Conservation (phyloP, 2,329 filamentous ascomycete genomes). For the Colletotrichum theobromicola region DNA sequence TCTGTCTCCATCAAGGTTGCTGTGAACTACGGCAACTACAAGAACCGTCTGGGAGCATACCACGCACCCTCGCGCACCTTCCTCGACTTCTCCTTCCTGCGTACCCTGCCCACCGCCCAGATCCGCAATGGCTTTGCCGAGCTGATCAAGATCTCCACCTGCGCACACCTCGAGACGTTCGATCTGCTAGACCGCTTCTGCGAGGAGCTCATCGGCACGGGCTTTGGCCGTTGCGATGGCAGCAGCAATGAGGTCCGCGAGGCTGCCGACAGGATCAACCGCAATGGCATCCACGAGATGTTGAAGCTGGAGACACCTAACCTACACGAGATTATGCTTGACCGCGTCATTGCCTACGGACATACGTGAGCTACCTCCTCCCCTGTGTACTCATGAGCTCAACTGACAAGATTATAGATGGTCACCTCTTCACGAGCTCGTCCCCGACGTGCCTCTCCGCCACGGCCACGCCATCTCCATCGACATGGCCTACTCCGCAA, state of each 20-base stretch:
- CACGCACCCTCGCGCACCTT: slow-evolving; percentile 76
- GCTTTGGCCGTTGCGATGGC: slow-evolving; percentile 67
- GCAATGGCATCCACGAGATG: slow-evolving; percentile 75
- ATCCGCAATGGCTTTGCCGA: slow-evolving; percentile 78
- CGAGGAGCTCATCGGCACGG: slow-evolving; percentile 68
- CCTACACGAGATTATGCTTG: slow-evolving; percentile 74
- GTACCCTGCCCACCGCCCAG: slow-evolving; percentile 69
- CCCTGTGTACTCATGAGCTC: neutral
- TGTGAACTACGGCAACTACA: slow-evolving; percentile 78
- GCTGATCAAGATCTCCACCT: slow-evolving; percentile 78
- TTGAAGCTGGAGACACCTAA: slow-evolving; percentile 76
- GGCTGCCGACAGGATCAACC: slow-evolving; percentile 71
- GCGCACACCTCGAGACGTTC: slow-evolving; percentile 70
- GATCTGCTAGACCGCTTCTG: slow-evolving; percentile 72
- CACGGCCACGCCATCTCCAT: slow-evolving; percentile 79
- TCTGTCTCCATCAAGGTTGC: slow-evolving; percentile 81
- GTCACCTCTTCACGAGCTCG: slow-evolving; percentile 75
- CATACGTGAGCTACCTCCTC: slow-evolving; percentile 63
- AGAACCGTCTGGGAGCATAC: slow-evolving; percentile 76
- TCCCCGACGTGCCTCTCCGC: slow-evolving; percentile 70
- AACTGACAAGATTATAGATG: slow-evolving; percentile 47
- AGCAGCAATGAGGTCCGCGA: slow-evolving; percentile 59
- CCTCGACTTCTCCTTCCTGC: slow-evolving; percentile 76
- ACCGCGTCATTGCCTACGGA: slow-evolving; percentile 76
- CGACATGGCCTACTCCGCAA: slow-evolving; percentile 78